A percentile compares a stretch with the other conserved stretches of the same genome.
Evolutionary conservation across 2,329 filamentous ascomycete genomes (phyloP).

Genomic region (Thermoascus crustaceus): DNA sequence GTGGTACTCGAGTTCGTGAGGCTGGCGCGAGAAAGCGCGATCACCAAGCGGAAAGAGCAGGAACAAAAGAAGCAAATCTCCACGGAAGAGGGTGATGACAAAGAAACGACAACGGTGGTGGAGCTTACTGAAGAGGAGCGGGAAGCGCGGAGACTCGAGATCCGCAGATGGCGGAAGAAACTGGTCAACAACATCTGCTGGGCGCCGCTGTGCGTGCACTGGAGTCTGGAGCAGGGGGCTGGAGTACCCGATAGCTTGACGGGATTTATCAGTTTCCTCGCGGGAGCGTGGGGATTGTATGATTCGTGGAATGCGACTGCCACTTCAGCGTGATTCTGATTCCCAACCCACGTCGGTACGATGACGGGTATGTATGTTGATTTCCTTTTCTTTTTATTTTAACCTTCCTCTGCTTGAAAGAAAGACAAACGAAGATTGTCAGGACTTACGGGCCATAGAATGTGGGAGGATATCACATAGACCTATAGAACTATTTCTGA

Average conservation of each 20-base stretch:
- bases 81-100: constrained; percentile 13
- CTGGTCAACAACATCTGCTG: constrained; percentile 64
- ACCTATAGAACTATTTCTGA: no score
- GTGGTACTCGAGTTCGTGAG: constrained; percentile 67
- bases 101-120: constrained; percentile 9
- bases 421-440: no score
- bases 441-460: no score
- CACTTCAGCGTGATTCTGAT: no score
- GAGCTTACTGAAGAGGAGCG: constrained; percentile 25
- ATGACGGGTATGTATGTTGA: no score
- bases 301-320: constrained; percentile 39
- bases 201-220: constrained; percentile 77
- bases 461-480: no score
- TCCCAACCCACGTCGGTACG: no score
- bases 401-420: no score
- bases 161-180: constrained; percentile 54
- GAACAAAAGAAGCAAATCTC: constrained; percentile 19
- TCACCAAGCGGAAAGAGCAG: constrained; percentile 23
- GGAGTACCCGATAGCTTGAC: constrained; percentile 50
- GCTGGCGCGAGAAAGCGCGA: constrained; percentile 45
- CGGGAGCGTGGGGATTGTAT: constrained; percentile 37
- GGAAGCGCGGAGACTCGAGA: constrained; percentile 22
- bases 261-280: constrained; percentile 50
- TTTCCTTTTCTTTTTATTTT: no score
- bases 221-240: constrained; percentile 61